phyloP scores from a whole-genome alignment of 2,329 filamentous ascomycete genomes.

The Epicoccum nigrum region DNA sequence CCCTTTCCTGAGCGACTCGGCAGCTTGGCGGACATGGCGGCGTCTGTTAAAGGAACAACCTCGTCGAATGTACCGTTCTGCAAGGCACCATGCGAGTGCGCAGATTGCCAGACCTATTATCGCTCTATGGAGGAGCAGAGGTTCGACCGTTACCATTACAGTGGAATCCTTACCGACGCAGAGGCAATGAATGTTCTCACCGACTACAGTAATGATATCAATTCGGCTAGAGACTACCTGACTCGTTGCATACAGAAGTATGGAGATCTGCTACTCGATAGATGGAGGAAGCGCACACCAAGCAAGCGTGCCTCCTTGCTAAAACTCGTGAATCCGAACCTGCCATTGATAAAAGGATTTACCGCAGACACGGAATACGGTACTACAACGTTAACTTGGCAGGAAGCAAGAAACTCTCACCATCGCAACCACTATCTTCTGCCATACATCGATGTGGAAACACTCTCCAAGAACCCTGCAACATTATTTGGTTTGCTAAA shows the following conservation, averaged over 20 bases:
- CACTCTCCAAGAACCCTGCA: background rate
- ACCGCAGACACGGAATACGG: background rate
- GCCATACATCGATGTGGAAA: background rate
- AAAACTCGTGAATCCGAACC: background rate
- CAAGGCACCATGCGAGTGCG: background rate
- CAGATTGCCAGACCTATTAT: background rate
- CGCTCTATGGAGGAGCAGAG: background rate
- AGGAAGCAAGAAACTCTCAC: background rate
- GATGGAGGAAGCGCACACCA: background rate
- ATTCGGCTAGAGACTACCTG: background rate
- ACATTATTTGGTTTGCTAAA: background rate
- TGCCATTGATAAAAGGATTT: background rate
- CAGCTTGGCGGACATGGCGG: background rate
- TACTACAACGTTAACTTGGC: background rate
- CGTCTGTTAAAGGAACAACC: background rate
- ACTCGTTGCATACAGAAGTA: background rate
- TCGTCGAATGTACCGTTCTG: background rate
- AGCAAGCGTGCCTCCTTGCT: background rate
- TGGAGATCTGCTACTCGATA: background rate
- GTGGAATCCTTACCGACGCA: background rate
- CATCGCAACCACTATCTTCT: background rate
- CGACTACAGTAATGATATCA: background rate
- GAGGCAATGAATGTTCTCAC: background rate
- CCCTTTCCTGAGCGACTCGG: background rate
- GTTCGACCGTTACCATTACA: background rate